Conservation (phyloP, 495 filamentous ascomycete genomes). For the Penicillium longicatenatum region DNA sequence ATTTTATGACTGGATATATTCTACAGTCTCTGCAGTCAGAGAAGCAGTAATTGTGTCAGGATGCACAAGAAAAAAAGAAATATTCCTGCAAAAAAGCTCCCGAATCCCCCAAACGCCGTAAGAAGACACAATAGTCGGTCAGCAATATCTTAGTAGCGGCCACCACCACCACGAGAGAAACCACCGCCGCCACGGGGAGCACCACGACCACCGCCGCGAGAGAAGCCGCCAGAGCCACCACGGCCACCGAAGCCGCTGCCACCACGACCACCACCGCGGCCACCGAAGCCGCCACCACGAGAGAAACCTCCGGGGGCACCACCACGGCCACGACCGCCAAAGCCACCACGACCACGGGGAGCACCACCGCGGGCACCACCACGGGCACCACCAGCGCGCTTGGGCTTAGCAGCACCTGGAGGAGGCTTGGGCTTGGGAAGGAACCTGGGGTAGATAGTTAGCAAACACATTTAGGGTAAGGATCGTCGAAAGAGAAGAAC, state of each 20-base stretch:
- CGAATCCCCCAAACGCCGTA: slow-evolving; percentile 54
- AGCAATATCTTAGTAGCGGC: slow-evolving; percentile 37
- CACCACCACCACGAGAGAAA: slow-evolving; percentile 30
- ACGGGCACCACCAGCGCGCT: slow-evolving; percentile 56
- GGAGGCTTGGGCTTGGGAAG: slow-evolving; percentile 90
- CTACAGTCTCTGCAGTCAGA: slow-evolving; percentile 38
- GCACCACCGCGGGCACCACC: slow-evolving; percentile 29
- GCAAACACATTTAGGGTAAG: background rate
- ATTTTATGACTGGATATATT: slow-evolving; percentile 40
- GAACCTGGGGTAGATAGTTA: slow-evolving; percentile 56
- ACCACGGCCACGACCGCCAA: slow-evolving; percentile 30
- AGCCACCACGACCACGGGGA: slow-evolving; percentile 48
- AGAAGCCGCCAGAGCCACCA: slow-evolving; percentile 42
- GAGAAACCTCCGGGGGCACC: slow-evolving; percentile 39
- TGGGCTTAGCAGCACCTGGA: slow-evolving; percentile 62
- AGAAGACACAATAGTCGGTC: slow-evolving; percentile 44
- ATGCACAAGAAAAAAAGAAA: slow-evolving; percentile 47
- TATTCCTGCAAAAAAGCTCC: slow-evolving; percentile 49
- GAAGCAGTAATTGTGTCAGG: slow-evolving; percentile 40
- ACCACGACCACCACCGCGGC: slow-evolving; percentile 26
- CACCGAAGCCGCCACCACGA: slow-evolving; percentile 21
- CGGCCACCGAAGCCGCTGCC: slow-evolving; percentile 30
- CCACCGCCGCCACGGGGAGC: slow-evolving; percentile 33
- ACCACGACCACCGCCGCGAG: slow-evolving; percentile 32
- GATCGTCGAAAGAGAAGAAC: slow-evolving; percentile 11